These are phyloP conservation scores for Eremothecium gossypii DNA, from an alignment of 1,139 yeast genomes.

Conservation along the genomic window DNA sequence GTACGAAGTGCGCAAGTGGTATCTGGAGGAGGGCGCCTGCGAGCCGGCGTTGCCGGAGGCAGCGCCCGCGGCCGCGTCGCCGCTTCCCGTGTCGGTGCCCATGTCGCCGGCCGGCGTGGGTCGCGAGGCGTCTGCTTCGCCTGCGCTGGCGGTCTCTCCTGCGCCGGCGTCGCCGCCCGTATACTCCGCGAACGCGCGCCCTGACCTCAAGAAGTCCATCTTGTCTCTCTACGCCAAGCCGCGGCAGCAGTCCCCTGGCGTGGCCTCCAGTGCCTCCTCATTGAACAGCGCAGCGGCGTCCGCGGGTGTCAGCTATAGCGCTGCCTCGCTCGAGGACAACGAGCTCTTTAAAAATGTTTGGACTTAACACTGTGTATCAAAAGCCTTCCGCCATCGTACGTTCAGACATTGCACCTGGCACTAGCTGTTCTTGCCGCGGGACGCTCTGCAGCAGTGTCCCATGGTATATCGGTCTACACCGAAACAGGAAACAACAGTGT, in stretches of 20 bases:
- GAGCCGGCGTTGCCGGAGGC: too few relatives aligned
- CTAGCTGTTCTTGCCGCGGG: too few relatives aligned
- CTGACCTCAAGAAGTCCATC: constrained; percentile 87
- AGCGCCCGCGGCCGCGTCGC: background rate
- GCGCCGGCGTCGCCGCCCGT: background rate
- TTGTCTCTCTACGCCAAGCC: constrained; percentile 80
- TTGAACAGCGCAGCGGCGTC: constrained; percentile 27
- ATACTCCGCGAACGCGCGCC: constrained; percentile 30
- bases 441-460: too few relatives aligned
- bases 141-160: background rate
- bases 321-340: constrained; percentile 38
- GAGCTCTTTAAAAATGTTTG: constrained; percentile 65
- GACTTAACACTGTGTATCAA: constrained; percentile 23
- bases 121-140: background rate
- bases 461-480: too few relatives aligned
- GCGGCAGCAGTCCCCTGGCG: constrained; percentile 5
- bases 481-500: too few relatives aligned
- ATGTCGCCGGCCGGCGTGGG: background rate
- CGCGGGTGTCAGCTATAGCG: constrained; percentile 29
- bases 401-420: too few relatives aligned
- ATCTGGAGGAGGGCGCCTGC: constrained; percentile 15
- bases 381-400: too few relatives aligned
- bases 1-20: constrained; percentile 88
- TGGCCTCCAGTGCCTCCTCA: constrained; percentile 7
- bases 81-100: background rate